These are phyloP conservation scores for Neltuma alba DNA, from an alignment of 306 rosid genomes.

Conservation along the genomic window DNA sequence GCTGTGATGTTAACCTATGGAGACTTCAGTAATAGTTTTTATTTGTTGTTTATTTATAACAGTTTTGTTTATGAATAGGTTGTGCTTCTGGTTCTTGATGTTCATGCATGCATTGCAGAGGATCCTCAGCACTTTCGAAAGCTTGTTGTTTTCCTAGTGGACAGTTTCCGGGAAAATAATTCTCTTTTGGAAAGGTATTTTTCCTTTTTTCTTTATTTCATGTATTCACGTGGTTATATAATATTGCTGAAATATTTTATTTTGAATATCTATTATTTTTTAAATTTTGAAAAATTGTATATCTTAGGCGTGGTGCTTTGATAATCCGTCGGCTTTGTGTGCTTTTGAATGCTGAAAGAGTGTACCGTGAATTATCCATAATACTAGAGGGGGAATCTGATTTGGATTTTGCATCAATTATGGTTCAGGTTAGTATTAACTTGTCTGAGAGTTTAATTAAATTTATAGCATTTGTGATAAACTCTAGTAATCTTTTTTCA, in stretches of 20 bases:
- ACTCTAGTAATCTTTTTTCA: not conserved
- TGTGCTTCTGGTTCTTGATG: conserved; percentile 94
- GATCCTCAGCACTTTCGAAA: conserved; percentile 83
- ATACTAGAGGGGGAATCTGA: conserved; percentile 85
- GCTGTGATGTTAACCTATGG: not conserved
- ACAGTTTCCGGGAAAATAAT: conserved; percentile 75
- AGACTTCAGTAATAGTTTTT: not conserved
- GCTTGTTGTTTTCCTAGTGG: conserved; percentile 82
- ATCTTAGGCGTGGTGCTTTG: conserved; percentile 90
- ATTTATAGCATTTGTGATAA: conserved; percentile 14
- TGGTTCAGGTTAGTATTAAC: conserved; percentile 86
- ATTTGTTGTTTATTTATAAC: conserved; percentile 21
- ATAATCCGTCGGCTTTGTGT: conserved; percentile 95
- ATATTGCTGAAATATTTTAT: conserved; percentile 21
- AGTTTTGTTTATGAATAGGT: conserved; percentile 55
- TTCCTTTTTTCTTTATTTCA: conserved; percentile 1
- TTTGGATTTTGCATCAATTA: conserved; percentile 85
- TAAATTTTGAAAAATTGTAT: not conserved
- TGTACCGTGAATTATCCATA: conserved; percentile 85
- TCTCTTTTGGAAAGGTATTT: conserved; percentile 89
- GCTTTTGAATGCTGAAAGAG: conserved; percentile 92
- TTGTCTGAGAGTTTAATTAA: conserved; percentile 30
- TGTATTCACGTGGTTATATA: conserved; percentile 6
- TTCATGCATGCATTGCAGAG: conserved; percentile 93
- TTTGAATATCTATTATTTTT: conserved; percentile 9